Base-by-base conservation (phyloP, 371 early-diverging fungal species). In the Circinella umbellata region DNA sequence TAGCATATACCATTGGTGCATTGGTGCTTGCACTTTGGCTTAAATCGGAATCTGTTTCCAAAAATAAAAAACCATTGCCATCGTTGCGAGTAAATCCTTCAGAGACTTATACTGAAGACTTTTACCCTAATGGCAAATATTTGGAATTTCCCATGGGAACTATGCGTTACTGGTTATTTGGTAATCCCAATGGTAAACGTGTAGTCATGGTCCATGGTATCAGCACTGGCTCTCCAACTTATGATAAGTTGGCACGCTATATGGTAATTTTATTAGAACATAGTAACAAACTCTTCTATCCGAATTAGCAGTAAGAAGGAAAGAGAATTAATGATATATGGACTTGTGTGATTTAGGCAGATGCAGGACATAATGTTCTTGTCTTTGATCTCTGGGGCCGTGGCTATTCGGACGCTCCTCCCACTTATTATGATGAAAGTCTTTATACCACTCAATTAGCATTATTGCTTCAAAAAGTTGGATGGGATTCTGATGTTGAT, bases 161-260 rank as follows among this genome's bases (percentile, higher is more conserved):
- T 20, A 86, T 87, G 72, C 84, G 86, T 34, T 89, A 86, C 61
- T 87, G 82, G 78, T 47, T 79, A 14, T 75, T 85, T 59, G 90
- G 90, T 34, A 76, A 83, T 46, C 76, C 76, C 15, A 64, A 79
- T 34, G 90, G 90, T 3, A 68, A 74, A 48, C 77, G 75, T n/a
- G 82, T 89, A 34, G 78, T 85, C 9, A 76, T 89, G 15, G 73
- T 89, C 37, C 90, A 89, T 64, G 90, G 90, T 46, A 83, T 89
- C 60, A 69, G 82, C 18, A 76, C 79, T 0, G 80, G 80, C 6
- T 69, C 79, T 27, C 55, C 75, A 17, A 70, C 57, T 6, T 82
- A 80, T 46, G 72, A 74, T 20, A 75, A 73, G 48, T 46, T 80
- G 13, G 78, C 77, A 11, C 62, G 74, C 60, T 69, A 67, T 38